These are phyloP conservation scores for Calocybe gambosa DNA, from an alignment of 1,284 basidiomycete genomes.

Conservation along the genomic window DNA sequence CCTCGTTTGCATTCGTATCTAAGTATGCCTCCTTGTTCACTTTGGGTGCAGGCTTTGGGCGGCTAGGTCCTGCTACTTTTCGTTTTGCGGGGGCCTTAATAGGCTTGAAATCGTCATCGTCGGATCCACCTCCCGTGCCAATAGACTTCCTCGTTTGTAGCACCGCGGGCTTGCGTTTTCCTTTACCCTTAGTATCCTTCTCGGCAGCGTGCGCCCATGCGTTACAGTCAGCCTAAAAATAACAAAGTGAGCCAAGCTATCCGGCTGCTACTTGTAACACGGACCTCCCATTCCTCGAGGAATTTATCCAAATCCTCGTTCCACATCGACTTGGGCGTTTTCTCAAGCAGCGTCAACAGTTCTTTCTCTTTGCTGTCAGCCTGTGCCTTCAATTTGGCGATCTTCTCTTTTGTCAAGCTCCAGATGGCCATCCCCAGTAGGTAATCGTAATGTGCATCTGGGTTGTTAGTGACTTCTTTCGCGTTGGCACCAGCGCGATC, in stretches of 20 bases:
- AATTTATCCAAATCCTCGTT: constrained; percentile 85
- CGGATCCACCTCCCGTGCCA: constrained; percentile 45
- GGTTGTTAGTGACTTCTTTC: constrained; percentile 37
- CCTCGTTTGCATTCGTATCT: constrained; percentile 31
- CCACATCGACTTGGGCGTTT: constrained; percentile 86
- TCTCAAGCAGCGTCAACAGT: constrained; percentile 73
- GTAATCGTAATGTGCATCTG: constrained; percentile 84
- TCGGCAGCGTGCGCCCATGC: constrained; percentile 51
- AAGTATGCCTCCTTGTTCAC: constrained; percentile 15
- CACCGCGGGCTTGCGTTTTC: constrained; percentile 75
- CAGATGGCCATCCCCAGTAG: constrained; percentile 93
- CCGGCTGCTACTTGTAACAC: constrained; percentile 21
- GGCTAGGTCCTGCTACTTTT: constrained; percentile 9
- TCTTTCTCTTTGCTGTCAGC: constrained; percentile 82
- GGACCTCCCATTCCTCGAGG: constrained; percentile 79
- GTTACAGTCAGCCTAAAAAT: constrained; percentile 50
- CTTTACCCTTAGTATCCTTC: constrained; percentile 35
- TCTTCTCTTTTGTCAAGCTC: constrained; percentile 95
- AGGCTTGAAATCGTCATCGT: constrained; percentile 73
- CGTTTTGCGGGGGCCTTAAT: constrained; percentile 50
- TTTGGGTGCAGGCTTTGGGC: constrained; percentile 8
- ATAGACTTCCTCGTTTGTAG: constrained; percentile 68
- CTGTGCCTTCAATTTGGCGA: constrained; percentile 81
- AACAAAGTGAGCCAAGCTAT: constrained; percentile 10
- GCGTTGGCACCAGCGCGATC: constrained; percentile 41